Evolutionary conservation across 2,329 filamentous ascomycete species (phyloP), one percentile per base, ranked within the genome.

Genomic region (Onygenales sp.): DNA sequence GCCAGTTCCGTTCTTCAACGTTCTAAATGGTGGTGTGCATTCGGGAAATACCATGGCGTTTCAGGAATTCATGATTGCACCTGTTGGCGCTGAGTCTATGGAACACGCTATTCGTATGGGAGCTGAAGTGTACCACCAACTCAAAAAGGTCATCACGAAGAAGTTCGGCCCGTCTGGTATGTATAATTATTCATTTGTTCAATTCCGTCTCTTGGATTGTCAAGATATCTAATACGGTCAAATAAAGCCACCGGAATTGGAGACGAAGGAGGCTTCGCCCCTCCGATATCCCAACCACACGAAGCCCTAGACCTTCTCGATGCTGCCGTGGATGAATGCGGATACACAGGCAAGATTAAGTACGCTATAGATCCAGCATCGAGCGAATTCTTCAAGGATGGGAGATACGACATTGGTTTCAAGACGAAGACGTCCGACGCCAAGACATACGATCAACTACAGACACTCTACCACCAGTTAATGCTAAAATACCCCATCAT

Each of bases 1-100:
- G 45, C 79, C 78, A 42, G 78, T 81, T 44, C 79, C 79, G 32
- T 82, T 77, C 67, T 74, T 77, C 71, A 81, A 81, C 65, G 77
- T 81, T 50, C 70, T 82, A 51, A 82, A 82, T 67, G 79, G 79
- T 61, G 68, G 68, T 7, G 62, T 64, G 17, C 68, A 70, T 55
- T 68, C 66, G 1, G 67, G 67, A 11, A 70, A 70, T 49, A 54
- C 56, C 3, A 68, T 81, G 62, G 77, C 78, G 44, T 81, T 82
- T 70, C 79, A 82, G 66, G 63, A 63, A 50, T 58, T 64, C 39
- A 65, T 66, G 62, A 54, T 65, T 33, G 63, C 62, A 10, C 56
- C 58, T 17, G 56, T 60, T 2, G 62, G 63, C 2, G 63, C 62
- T 0, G 55, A 44, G 11, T 57, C 56, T 10, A 55, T 66, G 9